A percentile compares a stretch with the other conserved stretches of the same genome.
These are phyloP conservation scores for Umbelopsis ramanniana DNA, from an alignment of 192 early-diverging fungal species.

Conservation along the genomic window DNA sequence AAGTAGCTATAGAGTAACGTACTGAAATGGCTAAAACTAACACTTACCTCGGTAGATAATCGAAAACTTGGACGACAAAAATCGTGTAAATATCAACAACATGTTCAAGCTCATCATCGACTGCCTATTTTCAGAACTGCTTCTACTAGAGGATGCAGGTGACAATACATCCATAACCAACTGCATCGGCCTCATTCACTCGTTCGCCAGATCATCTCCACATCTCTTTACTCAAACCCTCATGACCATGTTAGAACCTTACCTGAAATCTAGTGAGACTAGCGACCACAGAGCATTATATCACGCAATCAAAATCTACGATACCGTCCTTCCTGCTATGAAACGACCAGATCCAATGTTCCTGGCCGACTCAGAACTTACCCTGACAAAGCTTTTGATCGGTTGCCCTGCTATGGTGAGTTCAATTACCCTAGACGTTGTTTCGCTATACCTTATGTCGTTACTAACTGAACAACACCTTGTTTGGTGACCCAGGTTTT, in stretches of 20 bases:
- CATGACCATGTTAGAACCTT: conserved; percentile 58
- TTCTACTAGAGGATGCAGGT: conserved; percentile 64
- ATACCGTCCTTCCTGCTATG: conserved; percentile 53
- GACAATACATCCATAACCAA: conserved; percentile 26
- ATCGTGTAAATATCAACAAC: conserved; percentile 46
- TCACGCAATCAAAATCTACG: conserved; percentile 57
- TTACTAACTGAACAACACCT: not conserved
- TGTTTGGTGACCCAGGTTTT: conserved; percentile 52
- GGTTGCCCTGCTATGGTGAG: conserved; percentile 1
- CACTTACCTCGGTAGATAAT: conserved; percentile 40
- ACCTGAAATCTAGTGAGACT: conserved; percentile 49
- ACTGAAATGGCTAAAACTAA: conserved; percentile 37
- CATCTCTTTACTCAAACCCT: conserved; percentile 38
- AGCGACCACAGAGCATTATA: conserved; percentile 22
- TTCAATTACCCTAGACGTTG: not conserved
- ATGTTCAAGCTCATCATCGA: conserved; percentile 74
- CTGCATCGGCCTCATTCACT: conserved; percentile 34
- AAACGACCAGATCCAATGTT: conserved; percentile 59
- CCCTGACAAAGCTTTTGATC: not conserved
- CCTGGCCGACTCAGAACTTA: not conserved
- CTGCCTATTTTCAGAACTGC: conserved; percentile 72
- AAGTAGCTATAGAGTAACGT: conserved; percentile 33
- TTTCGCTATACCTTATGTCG: not conserved
- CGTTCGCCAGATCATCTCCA: conserved; percentile 37
- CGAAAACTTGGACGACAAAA: conserved; percentile 47